Base-by-base conservation (phyloP, 1,284 basidiomycete genomes). In the Albatrellus sp. region DNA sequence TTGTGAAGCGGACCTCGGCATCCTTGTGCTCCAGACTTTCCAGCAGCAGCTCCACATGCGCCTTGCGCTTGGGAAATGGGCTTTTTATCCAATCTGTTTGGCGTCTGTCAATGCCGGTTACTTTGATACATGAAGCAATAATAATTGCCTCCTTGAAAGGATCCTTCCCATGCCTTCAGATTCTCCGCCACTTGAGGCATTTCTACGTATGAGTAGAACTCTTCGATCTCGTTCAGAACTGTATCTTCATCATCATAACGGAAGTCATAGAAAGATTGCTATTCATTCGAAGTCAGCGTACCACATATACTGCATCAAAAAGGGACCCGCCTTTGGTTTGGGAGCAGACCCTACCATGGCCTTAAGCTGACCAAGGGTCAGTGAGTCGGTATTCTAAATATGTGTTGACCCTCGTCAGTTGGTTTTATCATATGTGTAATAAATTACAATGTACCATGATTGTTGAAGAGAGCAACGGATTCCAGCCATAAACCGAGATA, bases 131-230 rank as follows among this genome's bases (percentile, higher is more conserved):
- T 13, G 43, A 47, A 42, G 40, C 40, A 16, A 37, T 33, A 24
- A 41, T 41, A 64, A 72, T 52, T 55, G 83, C 88, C 82, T 61
- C 77, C 77, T 32, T 71, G 63, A 58, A 88, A 91, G 36, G 81
- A 87, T 37, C 84, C 83, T 55, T 85, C 13, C 84, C 91, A 98
- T 37, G 85, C 82, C 55, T 80, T 82, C 49, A 89, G 67, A 60
- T 92, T 92, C 69, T 93, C 89, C 2, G 80, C 77, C 12, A 93
- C 80, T 59, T 92, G 87, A 1, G 85, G 80, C 70, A 92, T 90
- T 66, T 98, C 94, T 47, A 94, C 83, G 65, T 97, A 98, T 20
- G 91, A 91, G 65, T 96, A 98, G 66, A 98, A 98, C 64, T 98
- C 96, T 52, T 98, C 89, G 39, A 99, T 84, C 63, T 98, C 96